A percentile compares a stretch with the other conserved stretches of the same genome.
Evolutionary conservation across 495 filamentous ascomycete species (phyloP).

Genomic region (Hypomontagnella submonticulosa): DNA sequence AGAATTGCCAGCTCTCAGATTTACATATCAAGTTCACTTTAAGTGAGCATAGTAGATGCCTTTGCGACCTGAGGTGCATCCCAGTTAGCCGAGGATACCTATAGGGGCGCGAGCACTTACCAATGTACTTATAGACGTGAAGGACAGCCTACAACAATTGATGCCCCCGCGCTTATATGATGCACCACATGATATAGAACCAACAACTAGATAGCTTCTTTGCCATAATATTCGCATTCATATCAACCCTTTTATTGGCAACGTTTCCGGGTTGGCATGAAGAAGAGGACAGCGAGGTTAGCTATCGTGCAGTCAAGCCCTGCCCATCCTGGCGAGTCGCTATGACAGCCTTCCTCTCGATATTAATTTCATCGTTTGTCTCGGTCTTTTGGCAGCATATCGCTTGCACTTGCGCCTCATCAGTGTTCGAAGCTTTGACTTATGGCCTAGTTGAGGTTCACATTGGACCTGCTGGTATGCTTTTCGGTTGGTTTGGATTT

Average conservation of each 20-base stretch:
- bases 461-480: conserved; percentile 88
- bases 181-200: background rate
- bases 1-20: too few species aligned
- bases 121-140: too few species aligned
- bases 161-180: too few species aligned
- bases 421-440: conserved; percentile 3
- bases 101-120: too few species aligned
- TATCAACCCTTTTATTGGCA: background rate
- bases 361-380: conserved; percentile 77
- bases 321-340: conserved; percentile 76
- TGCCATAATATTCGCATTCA: background rate
- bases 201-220: conserved; percentile 1
- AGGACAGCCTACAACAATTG: too few species aligned
- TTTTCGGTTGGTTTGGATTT: too few species aligned
- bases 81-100: too few species aligned
- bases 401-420: conserved; percentile 83
- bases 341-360: conserved; percentile 74
- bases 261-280: conserved; percentile 67
- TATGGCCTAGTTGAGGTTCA: conserved; percentile 73
- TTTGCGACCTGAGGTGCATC: too few species aligned
- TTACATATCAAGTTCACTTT: too few species aligned
- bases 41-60: too few species aligned
- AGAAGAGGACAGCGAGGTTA: conserved; percentile 69
- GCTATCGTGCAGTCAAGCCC: conserved; percentile 73
- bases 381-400: conserved; percentile 82